These are phyloP conservation scores for Globisporangium paddicum DNA, from an alignment of 352 stramenopile genomes.

Conservation along the genomic window DNA sequence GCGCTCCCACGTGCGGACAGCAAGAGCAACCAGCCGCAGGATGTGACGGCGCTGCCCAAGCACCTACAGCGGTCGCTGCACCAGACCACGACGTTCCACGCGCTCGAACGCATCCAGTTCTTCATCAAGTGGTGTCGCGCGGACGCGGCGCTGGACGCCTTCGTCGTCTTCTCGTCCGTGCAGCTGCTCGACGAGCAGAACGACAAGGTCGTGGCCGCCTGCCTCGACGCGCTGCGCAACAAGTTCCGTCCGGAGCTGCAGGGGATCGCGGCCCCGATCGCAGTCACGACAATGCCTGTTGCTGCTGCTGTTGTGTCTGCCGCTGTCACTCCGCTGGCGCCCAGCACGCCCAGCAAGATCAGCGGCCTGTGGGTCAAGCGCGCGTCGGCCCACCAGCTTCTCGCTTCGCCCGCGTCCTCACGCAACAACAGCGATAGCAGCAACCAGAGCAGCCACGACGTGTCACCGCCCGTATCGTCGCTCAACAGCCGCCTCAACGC, in stretches of 20 bases:
- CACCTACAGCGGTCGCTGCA: slow-evolving; percentile 65
- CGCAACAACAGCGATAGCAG: slow-evolving; percentile 2
- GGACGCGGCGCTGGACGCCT: slow-evolving; percentile 49
- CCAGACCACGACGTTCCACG: slow-evolving; percentile 74
- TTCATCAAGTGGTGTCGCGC: slow-evolving; percentile 81
- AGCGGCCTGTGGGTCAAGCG: slow-evolving; percentile 7
- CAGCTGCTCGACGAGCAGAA: slow-evolving; percentile 80
- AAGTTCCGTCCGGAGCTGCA: slow-evolving; percentile 40
- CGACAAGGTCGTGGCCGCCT: slow-evolving; percentile 50
- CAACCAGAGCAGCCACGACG: slow-evolving; percentile 6
- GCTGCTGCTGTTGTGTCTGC: background rate
- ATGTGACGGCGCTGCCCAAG: slow-evolving; percentile 45
- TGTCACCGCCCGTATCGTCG: background rate
- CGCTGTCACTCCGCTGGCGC: background rate
- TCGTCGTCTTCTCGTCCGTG: slow-evolving; percentile 73
- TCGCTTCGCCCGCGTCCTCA: background rate
- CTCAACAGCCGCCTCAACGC: slow-evolving; percentile 38
- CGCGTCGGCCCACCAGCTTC: background rate
- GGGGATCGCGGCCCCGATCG: background rate
- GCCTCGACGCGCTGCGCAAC: slow-evolving; percentile 48
- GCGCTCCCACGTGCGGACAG: slow-evolving; percentile 25
- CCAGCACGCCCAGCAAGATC: background rate
- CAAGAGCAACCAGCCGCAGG: slow-evolving; percentile 9
- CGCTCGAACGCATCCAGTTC: slow-evolving; percentile 79
- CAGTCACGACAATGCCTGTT: background rate